Base-by-base conservation (phyloP, 75 land plant species). In the Picea sitchensis region DNA sequence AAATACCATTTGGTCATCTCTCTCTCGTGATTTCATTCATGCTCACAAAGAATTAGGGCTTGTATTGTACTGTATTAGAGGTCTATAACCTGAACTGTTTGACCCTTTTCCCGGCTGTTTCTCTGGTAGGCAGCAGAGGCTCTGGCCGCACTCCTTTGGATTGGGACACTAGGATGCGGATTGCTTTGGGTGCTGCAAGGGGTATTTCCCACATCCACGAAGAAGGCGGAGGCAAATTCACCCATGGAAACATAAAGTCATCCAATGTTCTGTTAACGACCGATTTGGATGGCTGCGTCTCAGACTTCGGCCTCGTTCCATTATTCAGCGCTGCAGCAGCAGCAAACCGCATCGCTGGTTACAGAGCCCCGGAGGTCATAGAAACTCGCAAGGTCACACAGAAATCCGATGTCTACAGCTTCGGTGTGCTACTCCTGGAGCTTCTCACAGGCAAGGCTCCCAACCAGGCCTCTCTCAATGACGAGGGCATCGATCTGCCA, bases 371-470 rank as follows among this genome's bases (percentile, higher is more conserved):
- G 2, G 98, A 96, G 75, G 90, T 94, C 30, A 63, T 85, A 13
- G 96, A 90, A 75, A 92, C 87, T 36, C 85, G 97, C 30, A 92
- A 84, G 69, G 83, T 85, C 38, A 94, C 94, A 0, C 87, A 83
- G 74, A 90, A 96, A 78, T 89, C 98, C 3, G 98, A 96, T 73
- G 98, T 96, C 41, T 96, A 96, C 87, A 94, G 98, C 80, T 92
- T 89, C 68, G 98, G 98, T 2, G 98, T 95, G 12, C 75, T 94
- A 58, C 76, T 94, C 6, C 80, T 94, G 71, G 96, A 94, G 88
- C 85, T 94, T 1, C 80, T 94, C 54, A 94, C 96, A 1, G 96
- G 96, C 18, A 89, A 87, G 73, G 85, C 96, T 23, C 96, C 96
- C 2, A 90, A 85, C 72, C 92, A 90, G 79, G 88, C 90, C 2